These are phyloP conservation scores for Cichorium intybus DNA, from an alignment of 140 eudicot species.

Conservation along the genomic window DNA sequence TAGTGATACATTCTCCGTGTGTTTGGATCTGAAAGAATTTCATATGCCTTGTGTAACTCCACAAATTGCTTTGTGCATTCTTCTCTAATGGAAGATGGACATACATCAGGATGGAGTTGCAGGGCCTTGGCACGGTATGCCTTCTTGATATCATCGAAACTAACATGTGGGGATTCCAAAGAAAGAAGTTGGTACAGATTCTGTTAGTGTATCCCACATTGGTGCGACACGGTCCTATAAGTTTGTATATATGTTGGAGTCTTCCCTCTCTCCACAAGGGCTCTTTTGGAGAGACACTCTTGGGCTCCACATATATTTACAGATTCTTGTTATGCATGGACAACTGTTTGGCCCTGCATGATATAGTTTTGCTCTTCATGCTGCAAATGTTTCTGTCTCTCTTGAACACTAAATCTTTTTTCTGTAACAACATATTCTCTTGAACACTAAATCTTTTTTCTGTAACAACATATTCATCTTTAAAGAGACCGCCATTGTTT, in stretches of 20 bases:
- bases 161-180: constrained; percentile 25
- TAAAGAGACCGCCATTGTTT: not conserved
- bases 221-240: no score
- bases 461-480: constrained; percentile 20
- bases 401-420: no score
- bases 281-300: no score
- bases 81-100: constrained; percentile 34
- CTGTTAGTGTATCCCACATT: no score
- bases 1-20: constrained; percentile 36
- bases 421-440: no score
- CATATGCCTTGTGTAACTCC: constrained; percentile 52
- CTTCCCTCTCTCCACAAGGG: no score
- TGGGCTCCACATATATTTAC: no score
- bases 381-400: not conserved
- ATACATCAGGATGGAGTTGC: constrained; percentile 55
- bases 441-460: not conserved
- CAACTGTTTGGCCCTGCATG: constrained; percentile 28
- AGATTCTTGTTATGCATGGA: constrained; percentile 24
- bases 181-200: constrained; percentile 50
- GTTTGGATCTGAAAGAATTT: constrained; percentile 55
- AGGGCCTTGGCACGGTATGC: constrained; percentile 56
- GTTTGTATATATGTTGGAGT: no score
- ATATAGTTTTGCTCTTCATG: constrained; percentile 17
- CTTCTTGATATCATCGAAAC: constrained; percentile 54
- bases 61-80: constrained; percentile 49